Conservation (phyloP, 139 green algal species). For the Tetraselmis chui region DNA sequence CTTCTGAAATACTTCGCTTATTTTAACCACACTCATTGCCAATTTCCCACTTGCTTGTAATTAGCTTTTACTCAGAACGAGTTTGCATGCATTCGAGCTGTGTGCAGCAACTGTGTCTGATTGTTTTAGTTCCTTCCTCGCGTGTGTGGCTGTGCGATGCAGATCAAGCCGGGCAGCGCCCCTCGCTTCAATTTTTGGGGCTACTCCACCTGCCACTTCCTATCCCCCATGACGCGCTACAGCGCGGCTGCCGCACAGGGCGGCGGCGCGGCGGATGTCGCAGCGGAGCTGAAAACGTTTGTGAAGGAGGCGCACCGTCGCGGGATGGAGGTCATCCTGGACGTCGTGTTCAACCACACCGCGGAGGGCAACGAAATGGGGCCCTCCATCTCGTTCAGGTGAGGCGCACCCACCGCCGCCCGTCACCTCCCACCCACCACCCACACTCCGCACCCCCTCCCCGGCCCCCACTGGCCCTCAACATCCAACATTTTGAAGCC, state of each 20-base stretch:
- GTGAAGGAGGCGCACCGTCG: conserved; percentile 82
- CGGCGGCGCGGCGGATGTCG: neutral
- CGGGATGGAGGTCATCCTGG: conserved; percentile 96
- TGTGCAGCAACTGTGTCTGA: too few species aligned
- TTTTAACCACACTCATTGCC: too few species aligned
- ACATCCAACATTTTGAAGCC: too few species aligned
- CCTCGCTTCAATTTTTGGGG: conserved; percentile 93
- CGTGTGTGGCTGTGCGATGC: conserved; percentile 15
- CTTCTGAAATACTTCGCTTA: too few species aligned
- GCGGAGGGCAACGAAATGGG: conserved; percentile 91
- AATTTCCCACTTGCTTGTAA: too few species aligned
- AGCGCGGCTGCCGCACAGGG: conserved; percentile 1
- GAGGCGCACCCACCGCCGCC: neutral
- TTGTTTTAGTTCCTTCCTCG: too few species aligned
- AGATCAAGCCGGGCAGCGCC: neutral
- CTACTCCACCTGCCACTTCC: conserved; percentile 94
- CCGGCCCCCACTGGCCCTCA: too few species aligned
- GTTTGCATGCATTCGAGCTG: too few species aligned
- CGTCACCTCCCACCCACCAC: neutral
- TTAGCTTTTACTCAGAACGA: too few species aligned
- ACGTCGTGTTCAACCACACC: conserved; percentile 99
- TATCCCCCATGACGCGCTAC: conserved; percentile 89
- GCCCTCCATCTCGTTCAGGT: conserved; percentile 84
- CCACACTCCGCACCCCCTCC: too few species aligned
- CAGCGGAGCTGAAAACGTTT: conserved; percentile 88